These are phyloP conservation scores for Galium porrigens DNA, from an alignment of 305 asterid species.

Conservation along the genomic window DNA sequence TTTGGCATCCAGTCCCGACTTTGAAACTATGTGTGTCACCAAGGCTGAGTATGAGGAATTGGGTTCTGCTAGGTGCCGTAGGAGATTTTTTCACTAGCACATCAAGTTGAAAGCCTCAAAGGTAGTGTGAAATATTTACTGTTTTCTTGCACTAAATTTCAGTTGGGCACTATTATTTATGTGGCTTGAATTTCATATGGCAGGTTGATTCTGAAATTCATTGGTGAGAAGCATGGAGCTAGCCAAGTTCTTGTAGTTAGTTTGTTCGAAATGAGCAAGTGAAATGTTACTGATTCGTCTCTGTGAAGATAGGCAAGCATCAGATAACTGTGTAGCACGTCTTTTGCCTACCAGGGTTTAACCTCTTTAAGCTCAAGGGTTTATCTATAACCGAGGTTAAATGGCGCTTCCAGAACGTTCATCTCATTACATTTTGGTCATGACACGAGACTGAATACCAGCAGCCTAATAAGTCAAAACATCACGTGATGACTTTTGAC, in stretches of 20 bases:
- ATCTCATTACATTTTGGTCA: neutral
- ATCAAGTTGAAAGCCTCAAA: neutral
- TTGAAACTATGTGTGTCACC: conserved; percentile 83
- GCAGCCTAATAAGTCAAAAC: too few species aligned
- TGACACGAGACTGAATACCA: neutral
- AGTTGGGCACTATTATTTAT: neutral
- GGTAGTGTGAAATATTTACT: neutral
- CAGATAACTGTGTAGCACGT: neutral
- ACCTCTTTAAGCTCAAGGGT: neutral
- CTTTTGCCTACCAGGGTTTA: neutral
- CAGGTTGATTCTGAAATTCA: neutral
- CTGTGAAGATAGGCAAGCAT: neutral
- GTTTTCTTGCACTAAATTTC: neutral
- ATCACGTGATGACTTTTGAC: too few species aligned
- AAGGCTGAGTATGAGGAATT: conserved; percentile 89
- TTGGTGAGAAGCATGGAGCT: neutral
- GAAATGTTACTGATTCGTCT: neutral
- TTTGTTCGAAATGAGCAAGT: neutral
- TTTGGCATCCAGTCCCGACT: conserved; percentile 88
- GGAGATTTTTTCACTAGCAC: conserved; percentile 65
- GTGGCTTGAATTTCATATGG: neutral
- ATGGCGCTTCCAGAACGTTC: neutral
- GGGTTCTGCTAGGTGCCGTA: conserved; percentile 73
- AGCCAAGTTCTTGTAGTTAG: neutral
- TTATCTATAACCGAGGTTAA: too few species aligned